phyloP scores from a whole-genome alignment of 441 rosid genomes.

The Gossypium schwendimanii region DNA sequence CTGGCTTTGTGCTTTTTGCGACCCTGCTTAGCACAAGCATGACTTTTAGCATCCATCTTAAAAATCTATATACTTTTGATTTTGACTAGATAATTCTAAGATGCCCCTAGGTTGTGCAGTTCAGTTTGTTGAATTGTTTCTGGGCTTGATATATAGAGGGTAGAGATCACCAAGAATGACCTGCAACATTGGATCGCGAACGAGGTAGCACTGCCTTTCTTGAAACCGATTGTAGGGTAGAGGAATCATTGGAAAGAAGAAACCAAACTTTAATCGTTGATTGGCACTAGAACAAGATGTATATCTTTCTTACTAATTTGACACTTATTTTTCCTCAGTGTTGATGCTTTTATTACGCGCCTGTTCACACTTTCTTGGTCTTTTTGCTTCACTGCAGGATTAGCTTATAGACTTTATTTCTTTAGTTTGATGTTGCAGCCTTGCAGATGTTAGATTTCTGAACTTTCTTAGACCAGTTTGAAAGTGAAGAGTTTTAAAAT shows the following conservation, averaged over 20 bases:
- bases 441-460: neutral
- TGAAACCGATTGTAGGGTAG: too few species aligned
- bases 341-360: neutral
- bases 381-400: too few species aligned
- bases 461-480: neutral
- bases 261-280: slow-evolving; percentile 9
- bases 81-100: neutral
- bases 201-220: slow-evolving; percentile 48
- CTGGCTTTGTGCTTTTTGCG: neutral
- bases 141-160: slow-evolving; percentile 27
- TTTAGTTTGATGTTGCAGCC: neutral
- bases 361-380: neutral
- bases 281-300: slow-evolving; percentile 97
- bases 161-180: slow-evolving; percentile 79
- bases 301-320: slow-evolving; percentile 22
- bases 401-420: too few species aligned
- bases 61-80: neutral
- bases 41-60: neutral
- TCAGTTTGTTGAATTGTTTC: slow-evolving; percentile 21
- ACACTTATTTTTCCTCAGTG: neutral
- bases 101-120: neutral
- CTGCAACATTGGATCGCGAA: slow-evolving; percentile 84
- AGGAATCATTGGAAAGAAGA: too few species aligned
- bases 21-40: slow-evolving; percentile 1
- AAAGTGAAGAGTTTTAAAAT: neutral